Evolutionary conservation across 1,139 yeast species (phyloP).

Genomic region (Hansenula anomala): DNA sequence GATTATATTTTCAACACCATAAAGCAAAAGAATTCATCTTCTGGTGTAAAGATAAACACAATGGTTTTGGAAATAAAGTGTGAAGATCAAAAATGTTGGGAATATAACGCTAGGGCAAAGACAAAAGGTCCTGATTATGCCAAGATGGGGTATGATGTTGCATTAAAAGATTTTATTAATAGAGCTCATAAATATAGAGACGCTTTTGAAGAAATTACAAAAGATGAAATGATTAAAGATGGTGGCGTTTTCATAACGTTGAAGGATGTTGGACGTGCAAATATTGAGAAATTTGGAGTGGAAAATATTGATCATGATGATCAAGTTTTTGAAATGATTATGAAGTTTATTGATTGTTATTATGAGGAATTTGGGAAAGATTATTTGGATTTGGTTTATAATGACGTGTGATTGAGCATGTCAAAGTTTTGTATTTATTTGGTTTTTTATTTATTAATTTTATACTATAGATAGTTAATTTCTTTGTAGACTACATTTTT

Average conservation of each 20-base stretch:
- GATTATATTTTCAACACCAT: constrained; percentile 27
- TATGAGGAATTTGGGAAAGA: constrained; percentile 22
- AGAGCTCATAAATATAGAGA: constrained; percentile 50
- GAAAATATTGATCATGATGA: constrained; percentile 3
- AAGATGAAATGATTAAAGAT: constrained; percentile 39
- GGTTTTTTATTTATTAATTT: background rate
- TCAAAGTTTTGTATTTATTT: background rate
- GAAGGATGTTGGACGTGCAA: constrained; percentile 41
- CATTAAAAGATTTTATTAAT: constrained; percentile 56
- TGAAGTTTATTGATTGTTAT: constrained; percentile 30
- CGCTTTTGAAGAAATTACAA: constrained; percentile 52
- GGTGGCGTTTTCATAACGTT: constrained; percentile 38
- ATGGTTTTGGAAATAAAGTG: constrained; percentile 43
- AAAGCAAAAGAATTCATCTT: constrained; percentile 11
- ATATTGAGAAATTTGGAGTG: constrained; percentile 10
- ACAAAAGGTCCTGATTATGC: constrained; percentile 52
- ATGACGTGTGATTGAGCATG: background rate
- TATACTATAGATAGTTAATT: no score
- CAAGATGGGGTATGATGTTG: constrained; percentile 40
- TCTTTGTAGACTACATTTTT: no score
- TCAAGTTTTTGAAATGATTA: constrained; percentile 18
- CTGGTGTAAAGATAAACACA: constrained; percentile 26
- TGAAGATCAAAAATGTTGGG: constrained; percentile 33
- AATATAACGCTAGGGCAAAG: constrained; percentile 60
- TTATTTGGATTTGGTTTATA: constrained; percentile 12